Conservation (phyloP, 2,329 filamentous ascomycete genomes). For the Diaporthe australafricana region DNA sequence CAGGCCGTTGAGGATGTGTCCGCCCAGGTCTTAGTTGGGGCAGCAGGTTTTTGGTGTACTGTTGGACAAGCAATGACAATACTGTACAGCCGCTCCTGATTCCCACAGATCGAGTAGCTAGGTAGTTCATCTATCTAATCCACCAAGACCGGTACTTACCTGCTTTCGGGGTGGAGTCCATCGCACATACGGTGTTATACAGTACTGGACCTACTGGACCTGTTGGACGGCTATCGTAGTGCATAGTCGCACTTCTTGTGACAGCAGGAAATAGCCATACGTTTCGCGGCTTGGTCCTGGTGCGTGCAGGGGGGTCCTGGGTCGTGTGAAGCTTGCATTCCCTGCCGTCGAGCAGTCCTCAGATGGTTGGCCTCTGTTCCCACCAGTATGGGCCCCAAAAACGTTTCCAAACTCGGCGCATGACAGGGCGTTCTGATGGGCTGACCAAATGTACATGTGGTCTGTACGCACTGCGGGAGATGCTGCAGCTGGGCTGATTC, state of each 20-base stretch:
- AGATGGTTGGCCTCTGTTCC: slow-evolving; percentile 3
- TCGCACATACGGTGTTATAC: too few species aligned
- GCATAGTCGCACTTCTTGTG: slow-evolving; percentile 8
- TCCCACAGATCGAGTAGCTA: too few species aligned
- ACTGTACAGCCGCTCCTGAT: not conserved
- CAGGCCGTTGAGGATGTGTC: too few species aligned
- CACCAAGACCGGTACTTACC: slow-evolving; percentile 11
- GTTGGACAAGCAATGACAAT: not conserved
- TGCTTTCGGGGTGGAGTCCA: slow-evolving; percentile 1
- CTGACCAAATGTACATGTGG: not conserved
- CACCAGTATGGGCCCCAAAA: slow-evolving; percentile 7
- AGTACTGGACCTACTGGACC: not conserved
- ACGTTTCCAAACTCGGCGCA: slow-evolving; percentile 9
- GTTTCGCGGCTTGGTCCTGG: slow-evolving; percentile 21
- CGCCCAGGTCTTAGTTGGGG: too few species aligned
- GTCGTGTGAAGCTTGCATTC: not conserved
- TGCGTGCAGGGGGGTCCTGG: slow-evolving; percentile 6
- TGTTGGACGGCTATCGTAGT: not conserved
- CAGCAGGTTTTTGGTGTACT: not conserved
- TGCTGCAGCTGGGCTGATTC: not conserved
- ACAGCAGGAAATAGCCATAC: slow-evolving; percentile 2
- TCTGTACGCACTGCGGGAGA: too few species aligned
- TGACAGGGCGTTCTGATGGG: slow-evolving; percentile 19
- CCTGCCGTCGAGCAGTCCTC: not conserved
- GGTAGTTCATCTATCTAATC: not conserved